Conservation (phyloP, 2,329 filamentous ascomycete genomes). For the Sporothrix variecibatus region DNA sequence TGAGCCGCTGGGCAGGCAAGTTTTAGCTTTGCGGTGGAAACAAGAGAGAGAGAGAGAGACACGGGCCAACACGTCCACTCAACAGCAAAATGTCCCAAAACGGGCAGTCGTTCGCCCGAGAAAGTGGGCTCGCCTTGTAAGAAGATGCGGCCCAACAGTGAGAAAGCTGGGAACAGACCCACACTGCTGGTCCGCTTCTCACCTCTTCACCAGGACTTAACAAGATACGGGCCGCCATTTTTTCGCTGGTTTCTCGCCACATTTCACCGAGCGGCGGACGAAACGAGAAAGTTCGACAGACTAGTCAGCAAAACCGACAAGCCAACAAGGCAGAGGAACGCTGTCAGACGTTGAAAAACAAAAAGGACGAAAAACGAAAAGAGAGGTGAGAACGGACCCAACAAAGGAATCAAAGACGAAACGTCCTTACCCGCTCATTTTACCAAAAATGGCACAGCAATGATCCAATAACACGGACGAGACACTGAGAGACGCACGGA, state of each 20-base stretch:
- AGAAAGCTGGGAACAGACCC: background rate
- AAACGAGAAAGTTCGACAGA: background rate
- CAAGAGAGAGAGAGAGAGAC: too few relatives aligned
- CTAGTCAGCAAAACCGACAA: background rate
- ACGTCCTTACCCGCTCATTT: background rate
- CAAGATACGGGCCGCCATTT: too few relatives aligned
- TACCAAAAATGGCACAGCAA: too few relatives aligned
- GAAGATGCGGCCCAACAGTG: background rate
- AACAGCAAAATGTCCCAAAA: background rate
- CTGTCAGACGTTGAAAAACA: background rate
- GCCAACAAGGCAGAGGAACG: background rate
- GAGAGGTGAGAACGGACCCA: background rate
- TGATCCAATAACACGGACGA: too few relatives aligned
- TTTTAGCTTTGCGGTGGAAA: too few relatives aligned
- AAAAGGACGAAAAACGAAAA: background rate
- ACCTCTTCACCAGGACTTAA: too few relatives aligned
- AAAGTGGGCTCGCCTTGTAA: background rate
- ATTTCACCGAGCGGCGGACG: conserved; percentile 1
- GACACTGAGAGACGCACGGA: too few relatives aligned
- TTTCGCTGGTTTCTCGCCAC: background rate
- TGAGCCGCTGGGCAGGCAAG: background rate
- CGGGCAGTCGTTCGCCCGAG: conserved; percentile 18
- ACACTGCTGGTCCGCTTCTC: background rate
- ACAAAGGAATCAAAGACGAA: background rate
- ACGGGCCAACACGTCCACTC: too few relatives aligned